A percentile compares a stretch with the other conserved stretches of the same genome.
Evolutionary conservation across 495 filamentous ascomycete genomes (phyloP).

Genomic region (Penicillium chermesinum): DNA sequence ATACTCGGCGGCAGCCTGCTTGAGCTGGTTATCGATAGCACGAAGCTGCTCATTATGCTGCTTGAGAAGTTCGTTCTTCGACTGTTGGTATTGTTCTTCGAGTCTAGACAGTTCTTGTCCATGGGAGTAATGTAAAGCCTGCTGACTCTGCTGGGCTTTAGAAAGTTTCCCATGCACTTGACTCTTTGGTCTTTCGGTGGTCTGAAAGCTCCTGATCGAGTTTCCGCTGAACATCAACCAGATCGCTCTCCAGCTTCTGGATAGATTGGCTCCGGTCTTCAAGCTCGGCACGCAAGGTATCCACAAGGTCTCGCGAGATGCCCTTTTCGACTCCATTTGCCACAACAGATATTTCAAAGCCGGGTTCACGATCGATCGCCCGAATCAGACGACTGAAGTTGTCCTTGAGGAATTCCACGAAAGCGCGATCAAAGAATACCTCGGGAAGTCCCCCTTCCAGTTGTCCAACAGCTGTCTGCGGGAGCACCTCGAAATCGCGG

Average conservation of each 20-base stretch:
- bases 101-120: constrained; percentile 51
- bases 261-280: constrained; percentile 66
- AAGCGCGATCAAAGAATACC: constrained; percentile 77
- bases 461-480: constrained; percentile 57
- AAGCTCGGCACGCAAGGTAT: constrained; percentile 72
- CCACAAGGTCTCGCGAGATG: constrained; percentile 76
- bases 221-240: constrained; percentile 61
- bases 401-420: constrained; percentile 93
- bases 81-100: constrained; percentile 42
- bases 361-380: constrained; percentile 89
- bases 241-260: constrained; percentile 60
- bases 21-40: constrained; percentile 43
- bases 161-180: constrained; percentile 57
- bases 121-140: constrained; percentile 65
- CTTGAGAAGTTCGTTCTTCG: constrained; percentile 41
- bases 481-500: constrained; percentile 85
- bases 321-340: constrained; percentile 77
- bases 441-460: constrained; percentile 63
- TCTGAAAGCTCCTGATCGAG: constrained; percentile 75
- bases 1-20: constrained; percentile 46
- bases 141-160: constrained; percentile 62
- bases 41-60: constrained; percentile 47
- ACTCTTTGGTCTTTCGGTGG: constrained; percentile 67
- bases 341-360: constrained; percentile 72
- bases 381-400: constrained; percentile 83